Base-by-base conservation (phyloP, 1,284 basidiomycete species). In the Flammula alnicola region DNA sequence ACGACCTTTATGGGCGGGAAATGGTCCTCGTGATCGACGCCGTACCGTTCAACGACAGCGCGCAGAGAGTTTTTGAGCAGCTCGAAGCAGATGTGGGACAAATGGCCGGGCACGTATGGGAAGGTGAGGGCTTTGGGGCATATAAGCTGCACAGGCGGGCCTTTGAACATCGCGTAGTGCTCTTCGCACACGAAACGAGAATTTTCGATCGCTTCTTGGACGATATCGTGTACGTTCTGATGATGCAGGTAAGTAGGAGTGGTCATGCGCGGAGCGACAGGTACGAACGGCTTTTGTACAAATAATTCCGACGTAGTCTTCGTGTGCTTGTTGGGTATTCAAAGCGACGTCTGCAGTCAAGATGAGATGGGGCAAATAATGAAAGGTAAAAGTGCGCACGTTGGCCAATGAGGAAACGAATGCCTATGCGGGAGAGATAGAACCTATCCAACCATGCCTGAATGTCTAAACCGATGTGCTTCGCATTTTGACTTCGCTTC, bases 151-250 rank as follows among this genome's bases (percentile, higher is more conserved):
- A 99, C 95, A 1, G 94, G 93, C 0, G 97, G 96, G 0, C 92
- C 94, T 59, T 90, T 93, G 84, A 98, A 98, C 74, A 99, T 88
- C 3, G 85, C 88, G 61, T 94, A 97, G 71, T 98, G 95, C 66
- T 98, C 96, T 73, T 98, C 96, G 73, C 96, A 98, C 6, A 99
- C 95, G 68, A 94, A 99, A 23, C 94, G 84, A 3, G 97, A 95
- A 68, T 99, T 99, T 70, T 99, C 96, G 61, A 99, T 98, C 0
- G 97, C 93, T 77, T 99, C 97, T 67, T 93, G 91, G n/a, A 95
- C 88, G 54, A 97, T 95, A 64, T 97, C 93, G 61, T 94, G 92
- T 0, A 98, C 87, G 67, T 95, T 97, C 81, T 91, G 44, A n/a
- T n/a, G 16, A 20, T 25, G 12, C 17, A 29, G 36, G 47, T 41